A percentile compares a stretch with the other conserved stretches of the same genome.
These are phyloP conservation scores for Coniochaeta sp. DNA, from an alignment of 2,329 filamentous ascomycete species.

Conservation along the genomic window DNA sequence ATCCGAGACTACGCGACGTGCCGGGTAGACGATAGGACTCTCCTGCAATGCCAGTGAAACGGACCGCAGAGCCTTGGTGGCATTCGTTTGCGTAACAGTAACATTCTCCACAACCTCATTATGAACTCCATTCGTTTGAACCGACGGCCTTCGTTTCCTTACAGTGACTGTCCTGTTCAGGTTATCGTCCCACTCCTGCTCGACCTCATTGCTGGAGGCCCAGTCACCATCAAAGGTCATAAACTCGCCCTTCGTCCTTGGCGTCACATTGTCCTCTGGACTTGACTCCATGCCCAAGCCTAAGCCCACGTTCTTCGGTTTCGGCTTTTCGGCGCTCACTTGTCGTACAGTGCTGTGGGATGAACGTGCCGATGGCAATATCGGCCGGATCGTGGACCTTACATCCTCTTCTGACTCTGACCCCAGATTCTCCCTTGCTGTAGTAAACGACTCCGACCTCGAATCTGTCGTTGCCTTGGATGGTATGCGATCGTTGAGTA, in stretches of 20 bases:
- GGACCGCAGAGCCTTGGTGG: constrained; percentile 40
- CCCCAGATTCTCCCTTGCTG: constrained; percentile 58
- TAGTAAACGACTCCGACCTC: constrained; percentile 65
- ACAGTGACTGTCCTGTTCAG: constrained; percentile 46
- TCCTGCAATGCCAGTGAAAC: constrained; percentile 34
- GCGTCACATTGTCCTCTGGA: constrained; percentile 31
- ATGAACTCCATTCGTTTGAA: constrained; percentile 17
- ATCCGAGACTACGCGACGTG: constrained; percentile 23
- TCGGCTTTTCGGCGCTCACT: constrained; percentile 21
- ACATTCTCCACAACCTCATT: constrained; percentile 40
- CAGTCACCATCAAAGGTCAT: constrained; percentile 54
- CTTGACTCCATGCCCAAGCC: constrained; percentile 37
- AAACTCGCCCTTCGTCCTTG: constrained; percentile 40
- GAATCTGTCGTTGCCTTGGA: constrained; percentile 52
- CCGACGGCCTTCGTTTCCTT: constrained; percentile 33
- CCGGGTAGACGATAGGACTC: constrained; percentile 28
- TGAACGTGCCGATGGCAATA: constrained; percentile 30
- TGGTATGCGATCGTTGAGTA: constrained; percentile 37
- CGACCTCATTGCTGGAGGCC: constrained; percentile 39
- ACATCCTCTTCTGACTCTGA: constrained; percentile 59
- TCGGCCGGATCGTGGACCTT: constrained; percentile 32
- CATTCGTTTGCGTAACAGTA: constrained; percentile 42
- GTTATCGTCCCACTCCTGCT: constrained; percentile 49
- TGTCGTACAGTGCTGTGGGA: constrained; percentile 39
- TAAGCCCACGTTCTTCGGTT: constrained; percentile 30